A percentile compares a stretch with the other conserved stretches of the same genome.
phyloP scores from a whole-genome alignment of 2,329 filamentous ascomycete species.

The Penicillium polonicum region DNA sequence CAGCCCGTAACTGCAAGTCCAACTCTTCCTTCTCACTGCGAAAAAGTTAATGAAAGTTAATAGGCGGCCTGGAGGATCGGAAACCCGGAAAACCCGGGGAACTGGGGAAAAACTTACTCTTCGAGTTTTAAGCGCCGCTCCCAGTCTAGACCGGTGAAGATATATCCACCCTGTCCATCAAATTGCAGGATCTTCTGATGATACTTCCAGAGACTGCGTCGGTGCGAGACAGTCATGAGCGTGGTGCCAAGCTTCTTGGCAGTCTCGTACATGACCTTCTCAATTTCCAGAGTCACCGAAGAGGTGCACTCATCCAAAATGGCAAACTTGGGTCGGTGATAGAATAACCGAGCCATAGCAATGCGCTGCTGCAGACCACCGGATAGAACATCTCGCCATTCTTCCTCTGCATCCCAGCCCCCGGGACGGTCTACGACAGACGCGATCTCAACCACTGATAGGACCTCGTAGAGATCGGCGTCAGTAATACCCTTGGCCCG shows the following conservation, averaged over 20 bases:
- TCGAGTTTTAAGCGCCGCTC: conserved; percentile 81
- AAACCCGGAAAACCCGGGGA: not conserved
- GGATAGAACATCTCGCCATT: conserved; percentile 93
- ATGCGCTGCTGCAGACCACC: conserved; percentile 93
- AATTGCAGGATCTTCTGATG: conserved; percentile 94
- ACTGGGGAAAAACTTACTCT: conserved; percentile 56
- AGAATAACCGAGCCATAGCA: conserved; percentile 93
- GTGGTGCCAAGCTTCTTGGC: conserved; percentile 90
- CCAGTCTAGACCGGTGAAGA: conserved; percentile 87
- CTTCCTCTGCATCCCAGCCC: conserved; percentile 90
- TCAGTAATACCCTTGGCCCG: conserved; percentile 80
- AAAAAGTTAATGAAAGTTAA: conserved; percentile 8
- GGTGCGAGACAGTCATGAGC: conserved; percentile 92
- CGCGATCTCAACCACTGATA: conserved; percentile 78
- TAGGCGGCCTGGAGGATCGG: not conserved
- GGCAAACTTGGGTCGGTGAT: conserved; percentile 87
- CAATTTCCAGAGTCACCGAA: conserved; percentile 90
- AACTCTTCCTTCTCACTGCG: conserved; percentile 83
- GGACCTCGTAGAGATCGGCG: conserved; percentile 71
- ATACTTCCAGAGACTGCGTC: conserved; percentile 93
- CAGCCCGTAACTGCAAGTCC: conserved; percentile 77
- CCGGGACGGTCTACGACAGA: conserved; percentile 74
- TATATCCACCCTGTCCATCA: conserved; percentile 86
- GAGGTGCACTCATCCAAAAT: conserved; percentile 97
- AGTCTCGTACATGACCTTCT: conserved; percentile 95